A percentile compares a stretch with the other conserved stretches of the same genome.
These are phyloP conservation scores for Mycena sp. DNA, from an alignment of 1,284 basidiomycete species.

Conservation along the genomic window DNA sequence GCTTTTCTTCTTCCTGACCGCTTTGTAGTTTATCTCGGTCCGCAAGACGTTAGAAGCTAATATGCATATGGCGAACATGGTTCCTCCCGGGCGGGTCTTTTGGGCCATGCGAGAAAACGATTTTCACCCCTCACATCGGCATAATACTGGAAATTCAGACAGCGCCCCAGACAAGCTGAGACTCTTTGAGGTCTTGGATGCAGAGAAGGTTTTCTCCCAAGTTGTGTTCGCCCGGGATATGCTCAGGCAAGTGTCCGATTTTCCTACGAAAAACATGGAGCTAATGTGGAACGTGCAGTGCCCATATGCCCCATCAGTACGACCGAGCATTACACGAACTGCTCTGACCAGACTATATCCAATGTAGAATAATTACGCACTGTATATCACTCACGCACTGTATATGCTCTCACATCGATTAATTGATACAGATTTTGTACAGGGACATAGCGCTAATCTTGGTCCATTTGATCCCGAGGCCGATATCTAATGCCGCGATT, in stretches of 20 bases:
- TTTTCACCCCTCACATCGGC: slow-evolving; percentile 62
- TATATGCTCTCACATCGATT: slow-evolving; percentile 4
- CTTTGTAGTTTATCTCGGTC: slow-evolving; percentile 72
- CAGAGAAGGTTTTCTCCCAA: slow-evolving; percentile 81
- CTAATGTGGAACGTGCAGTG: slow-evolving; percentile 42
- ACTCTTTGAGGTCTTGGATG: slow-evolving; percentile 78
- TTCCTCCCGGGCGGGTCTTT: slow-evolving; percentile 81
- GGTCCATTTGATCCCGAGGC: slow-evolving; percentile 79
- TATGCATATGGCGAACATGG: slow-evolving; percentile 80
- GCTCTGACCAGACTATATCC: slow-evolving; percentile 42
- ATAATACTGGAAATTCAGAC: slow-evolving; percentile 22
- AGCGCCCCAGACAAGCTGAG: slow-evolving; percentile 57
- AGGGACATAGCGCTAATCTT: slow-evolving; percentile 53
- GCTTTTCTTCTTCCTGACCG: slow-evolving; percentile 19
- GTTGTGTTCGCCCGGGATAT: slow-evolving; percentile 85
- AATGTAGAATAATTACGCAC: slow-evolving; percentile 7
- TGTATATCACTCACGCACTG: slow-evolving; percentile 22
- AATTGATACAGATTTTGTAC: neutral
- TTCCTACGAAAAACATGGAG: neutral
- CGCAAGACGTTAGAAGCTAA: slow-evolving; percentile 88
- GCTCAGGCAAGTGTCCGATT: slow-evolving; percentile 61
- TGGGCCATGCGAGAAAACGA: slow-evolving; percentile 81
- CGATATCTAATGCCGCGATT: slow-evolving; percentile 83
- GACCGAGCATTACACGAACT: slow-evolving; percentile 73
- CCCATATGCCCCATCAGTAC: slow-evolving; percentile 75